Conservation (phyloP, 106 monocot species). For the Dioscorea zingiberensis region DNA sequence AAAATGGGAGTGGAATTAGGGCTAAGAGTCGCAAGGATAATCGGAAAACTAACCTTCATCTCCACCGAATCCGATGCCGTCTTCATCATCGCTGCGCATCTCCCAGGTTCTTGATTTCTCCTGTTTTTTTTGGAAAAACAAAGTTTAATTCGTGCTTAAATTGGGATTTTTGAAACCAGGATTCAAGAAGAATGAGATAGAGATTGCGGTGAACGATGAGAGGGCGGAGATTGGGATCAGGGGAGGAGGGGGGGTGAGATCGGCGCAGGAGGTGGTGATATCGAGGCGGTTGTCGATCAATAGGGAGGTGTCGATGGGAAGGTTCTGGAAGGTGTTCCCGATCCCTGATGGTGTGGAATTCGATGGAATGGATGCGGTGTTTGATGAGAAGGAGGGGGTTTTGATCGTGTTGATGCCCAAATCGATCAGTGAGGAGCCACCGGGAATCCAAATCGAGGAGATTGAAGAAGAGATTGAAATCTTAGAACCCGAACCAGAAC, state of each 20-base stretch:
- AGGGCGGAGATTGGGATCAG: constrained; percentile 23
- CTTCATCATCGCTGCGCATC: constrained; percentile 36
- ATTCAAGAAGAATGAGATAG: constrained; percentile 36
- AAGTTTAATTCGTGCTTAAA: background rate
- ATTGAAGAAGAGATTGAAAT: too few relatives aligned
- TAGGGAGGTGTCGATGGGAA: constrained; percentile 7
- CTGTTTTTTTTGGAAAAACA: too few relatives aligned
- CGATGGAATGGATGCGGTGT: constrained; percentile 28
- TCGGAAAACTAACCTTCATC: constrained; percentile 29
- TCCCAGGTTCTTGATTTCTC: constrained; percentile 41
- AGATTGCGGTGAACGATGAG: constrained; percentile 20
- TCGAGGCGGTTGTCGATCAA: constrained; percentile 13
- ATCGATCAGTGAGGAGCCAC: constrained; percentile 1
- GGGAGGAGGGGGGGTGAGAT: constrained; percentile 21
- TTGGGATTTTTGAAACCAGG: constrained; percentile 18
- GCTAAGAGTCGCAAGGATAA: constrained; percentile 11
- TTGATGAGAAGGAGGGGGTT: constrained; percentile 31
- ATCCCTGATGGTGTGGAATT: constrained; percentile 30
- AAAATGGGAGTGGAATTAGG: constrained; percentile 51
- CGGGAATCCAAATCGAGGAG: background rate
- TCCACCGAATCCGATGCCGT: constrained; percentile 34
- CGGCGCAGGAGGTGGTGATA: constrained; percentile 13
- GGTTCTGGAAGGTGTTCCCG: constrained; percentile 29
- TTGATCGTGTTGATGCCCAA: constrained; percentile 36
- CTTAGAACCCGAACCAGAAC: too few relatives aligned